Percentiles rank a stretch among this genome's conserved stretches.
Conservation (phyloP, 23 red algal species). For the Agarophyton chilense region DNA sequence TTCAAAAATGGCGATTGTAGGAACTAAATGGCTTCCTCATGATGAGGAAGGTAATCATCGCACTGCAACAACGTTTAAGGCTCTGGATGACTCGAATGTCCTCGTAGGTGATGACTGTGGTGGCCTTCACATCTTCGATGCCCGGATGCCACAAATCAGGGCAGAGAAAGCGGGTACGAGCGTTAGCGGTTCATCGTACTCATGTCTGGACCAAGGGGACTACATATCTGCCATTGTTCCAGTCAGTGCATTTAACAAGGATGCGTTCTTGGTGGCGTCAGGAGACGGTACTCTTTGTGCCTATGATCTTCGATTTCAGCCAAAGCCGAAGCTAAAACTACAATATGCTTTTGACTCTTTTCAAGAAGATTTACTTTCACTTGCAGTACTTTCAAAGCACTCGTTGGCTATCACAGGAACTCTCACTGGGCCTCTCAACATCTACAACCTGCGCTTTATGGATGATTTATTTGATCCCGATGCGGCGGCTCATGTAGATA, state of each 20-base stretch:
- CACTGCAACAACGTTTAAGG: background rate
- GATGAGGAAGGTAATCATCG: background rate
- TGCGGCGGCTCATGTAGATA: constrained; percentile 41
- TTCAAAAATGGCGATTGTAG: background rate
- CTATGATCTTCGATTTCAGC: constrained; percentile 57
- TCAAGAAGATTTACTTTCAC: constrained; percentile 63
- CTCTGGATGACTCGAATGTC: background rate
- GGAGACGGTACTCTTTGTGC: constrained; percentile 63
- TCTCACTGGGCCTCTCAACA: constrained; percentile 38
- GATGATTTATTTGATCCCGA: constrained; percentile 31
- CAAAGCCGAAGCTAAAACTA: constrained; percentile 12
- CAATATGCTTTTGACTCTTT: constrained; percentile 21
- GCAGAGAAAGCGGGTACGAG: background rate
- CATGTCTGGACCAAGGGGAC: constrained; percentile 59
- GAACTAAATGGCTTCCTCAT: background rate
- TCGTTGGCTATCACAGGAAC: constrained; percentile 27
- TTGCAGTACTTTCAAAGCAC: constrained; percentile 24
- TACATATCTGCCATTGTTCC: constrained; percentile 44
- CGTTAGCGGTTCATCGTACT: background rate
- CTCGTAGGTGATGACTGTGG: constrained; percentile 28
- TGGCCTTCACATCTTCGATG: constrained; percentile 23
- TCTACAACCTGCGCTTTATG: constrained; percentile 64
- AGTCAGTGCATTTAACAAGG: constrained; percentile 7
- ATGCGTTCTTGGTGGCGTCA: constrained; percentile 5
- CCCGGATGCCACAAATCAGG: background rate